These are phyloP conservation scores for Phytophthora meadii DNA, from an alignment of 352 stramenopile genomes.

Conservation along the genomic window DNA sequence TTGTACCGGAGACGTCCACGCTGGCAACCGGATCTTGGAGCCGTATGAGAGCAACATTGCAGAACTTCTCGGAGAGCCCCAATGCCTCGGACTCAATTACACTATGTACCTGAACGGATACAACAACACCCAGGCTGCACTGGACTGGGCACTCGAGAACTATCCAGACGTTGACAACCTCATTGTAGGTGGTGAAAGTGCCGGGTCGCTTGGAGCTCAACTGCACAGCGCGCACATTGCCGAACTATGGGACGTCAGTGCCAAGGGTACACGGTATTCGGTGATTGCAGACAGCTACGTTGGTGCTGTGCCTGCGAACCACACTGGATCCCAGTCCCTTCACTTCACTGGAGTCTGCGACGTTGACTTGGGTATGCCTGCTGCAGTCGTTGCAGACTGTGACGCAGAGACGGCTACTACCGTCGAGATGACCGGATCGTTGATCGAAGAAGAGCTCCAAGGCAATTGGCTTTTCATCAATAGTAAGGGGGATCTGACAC, in stretches of 20 bases:
- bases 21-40: constrained; percentile 37
- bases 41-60: constrained; percentile 31
- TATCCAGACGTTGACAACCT: constrained; percentile 59
- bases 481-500: constrained; percentile 50
- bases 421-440: constrained; percentile 35
- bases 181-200: constrained; percentile 53
- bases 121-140: constrained; percentile 53
- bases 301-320: constrained; percentile 42
- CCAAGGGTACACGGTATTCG: constrained; percentile 44
- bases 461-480: constrained; percentile 55
- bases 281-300: constrained; percentile 64
- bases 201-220: constrained; percentile 55
- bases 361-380: constrained; percentile 30
- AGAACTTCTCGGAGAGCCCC: constrained; percentile 34
- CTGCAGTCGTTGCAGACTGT: constrained; percentile 32
- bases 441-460: constrained; percentile 35
- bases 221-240: constrained; percentile 41
- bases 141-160: constrained; percentile 62
- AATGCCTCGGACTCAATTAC: constrained; percentile 42
- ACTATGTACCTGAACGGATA: constrained; percentile 60
- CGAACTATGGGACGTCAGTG: constrained; percentile 50
- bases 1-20: constrained; percentile 67
- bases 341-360: constrained; percentile 48
- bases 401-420: constrained; percentile 33
- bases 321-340: constrained; percentile 37